Evolutionary conservation across 2,329 filamentous ascomycete species (phyloP).

Genomic region (Cladophialophora yegresii): DNA sequence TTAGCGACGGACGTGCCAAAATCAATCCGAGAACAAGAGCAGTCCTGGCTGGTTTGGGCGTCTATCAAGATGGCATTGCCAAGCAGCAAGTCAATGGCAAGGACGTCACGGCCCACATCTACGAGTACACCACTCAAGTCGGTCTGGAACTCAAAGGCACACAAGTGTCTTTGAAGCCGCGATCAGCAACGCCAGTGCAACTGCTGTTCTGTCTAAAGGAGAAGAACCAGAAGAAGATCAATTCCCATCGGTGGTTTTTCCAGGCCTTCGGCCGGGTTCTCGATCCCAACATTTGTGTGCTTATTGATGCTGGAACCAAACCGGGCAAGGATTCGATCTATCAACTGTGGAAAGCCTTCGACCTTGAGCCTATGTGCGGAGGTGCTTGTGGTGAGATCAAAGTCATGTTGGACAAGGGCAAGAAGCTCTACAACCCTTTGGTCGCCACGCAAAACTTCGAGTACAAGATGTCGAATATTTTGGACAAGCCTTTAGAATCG

Average conservation of each 20-base stretch:
- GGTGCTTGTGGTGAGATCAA: constrained; percentile 99
- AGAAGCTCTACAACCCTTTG: constrained; percentile 86
- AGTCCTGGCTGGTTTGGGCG: constrained; percentile 86
- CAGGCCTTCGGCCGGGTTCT: constrained; percentile 90
- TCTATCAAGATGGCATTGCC: constrained; percentile 97
- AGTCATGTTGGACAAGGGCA: constrained; percentile 86
- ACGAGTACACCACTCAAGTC: constrained; percentile 67
- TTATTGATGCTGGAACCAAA: constrained; percentile 93
- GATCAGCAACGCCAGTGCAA: constrained; percentile 84
- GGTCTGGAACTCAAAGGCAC: constrained; percentile 87
- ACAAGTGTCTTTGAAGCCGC: constrained; percentile 78
- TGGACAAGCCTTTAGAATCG: constrained; percentile 96
- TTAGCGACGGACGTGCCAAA: constrained; percentile 94
- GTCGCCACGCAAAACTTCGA: constrained; percentile 98
- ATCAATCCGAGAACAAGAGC: constrained; percentile 92
- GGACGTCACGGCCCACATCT: constrained; percentile 95
- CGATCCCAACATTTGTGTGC: constrained; percentile 93
- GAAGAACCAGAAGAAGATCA: constrained; percentile 99
- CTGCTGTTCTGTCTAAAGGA: constrained; percentile 98
- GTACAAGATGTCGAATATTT: constrained; percentile 99
- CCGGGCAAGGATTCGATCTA: constrained; percentile 95
- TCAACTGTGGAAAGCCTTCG: constrained; percentile 97
- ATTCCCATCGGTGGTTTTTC: constrained; percentile 99
- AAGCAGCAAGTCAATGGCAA: constrained; percentile 97
- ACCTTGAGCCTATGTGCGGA: constrained; percentile 94